Evolutionary conservation across 176 grass and related monocot genomes (phyloP).

Genomic region (Raddia guianensis): DNA sequence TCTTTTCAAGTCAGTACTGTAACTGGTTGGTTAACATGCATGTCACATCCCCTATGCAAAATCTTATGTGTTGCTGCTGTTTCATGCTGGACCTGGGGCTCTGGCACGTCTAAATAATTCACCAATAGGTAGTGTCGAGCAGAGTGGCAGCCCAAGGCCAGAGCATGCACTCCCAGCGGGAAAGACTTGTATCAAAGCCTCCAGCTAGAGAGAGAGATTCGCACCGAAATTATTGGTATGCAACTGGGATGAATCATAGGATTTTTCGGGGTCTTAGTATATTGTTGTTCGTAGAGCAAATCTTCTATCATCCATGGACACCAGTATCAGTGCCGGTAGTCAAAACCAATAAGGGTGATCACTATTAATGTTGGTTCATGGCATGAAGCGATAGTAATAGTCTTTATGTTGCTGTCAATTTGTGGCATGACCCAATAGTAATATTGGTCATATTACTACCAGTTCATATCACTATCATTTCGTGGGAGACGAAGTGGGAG

Average conservation of each 20-base stretch:
- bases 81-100: not conserved
- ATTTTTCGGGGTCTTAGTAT: no score
- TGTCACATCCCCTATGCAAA: not conserved
- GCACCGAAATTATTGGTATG: not conserved
- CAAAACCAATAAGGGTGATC: no score
- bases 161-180: not conserved
- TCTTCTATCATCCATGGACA: no score
- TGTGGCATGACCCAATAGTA: no score
- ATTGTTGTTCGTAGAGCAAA: no score
- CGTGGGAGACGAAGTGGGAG: no score
- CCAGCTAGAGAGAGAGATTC: not conserved
- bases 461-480: no score
- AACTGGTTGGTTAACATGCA: not conserved
- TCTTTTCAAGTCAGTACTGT: not conserved
- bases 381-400: no score
- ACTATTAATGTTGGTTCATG: no score
- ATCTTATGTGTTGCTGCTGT: not conserved
- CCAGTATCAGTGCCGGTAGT: no score
- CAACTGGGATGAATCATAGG: not conserved
- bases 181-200: not conserved
- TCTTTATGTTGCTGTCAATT: no score
- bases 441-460: no score
- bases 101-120: constrained; percentile 24
- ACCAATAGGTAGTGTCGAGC: constrained; percentile 6
- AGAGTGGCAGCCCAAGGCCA: not conserved